Evolutionary conservation across 139 green algal genomes (phyloP).

Genomic region (Chlorella sorokiniana): DNA sequence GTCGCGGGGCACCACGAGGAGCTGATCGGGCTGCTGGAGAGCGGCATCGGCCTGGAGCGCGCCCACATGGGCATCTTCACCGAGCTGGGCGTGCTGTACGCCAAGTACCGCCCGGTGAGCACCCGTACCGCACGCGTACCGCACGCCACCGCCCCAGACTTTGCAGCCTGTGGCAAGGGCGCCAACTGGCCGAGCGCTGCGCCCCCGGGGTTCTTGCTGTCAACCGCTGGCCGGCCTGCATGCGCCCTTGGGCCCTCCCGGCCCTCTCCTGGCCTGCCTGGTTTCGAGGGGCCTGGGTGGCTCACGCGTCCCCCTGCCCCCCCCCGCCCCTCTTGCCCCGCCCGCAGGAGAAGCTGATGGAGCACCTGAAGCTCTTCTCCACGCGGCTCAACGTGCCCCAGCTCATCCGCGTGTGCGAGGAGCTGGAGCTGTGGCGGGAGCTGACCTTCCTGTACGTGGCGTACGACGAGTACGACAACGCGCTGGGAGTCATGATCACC

Average conservation of each 20-base stretch:
- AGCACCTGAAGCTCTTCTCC: conserved; percentile 99
- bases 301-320: conserved; percentile 42
- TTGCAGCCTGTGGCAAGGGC: neutral
- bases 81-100: conserved; percentile 93
- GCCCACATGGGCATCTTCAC: conserved; percentile 99
- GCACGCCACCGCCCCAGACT: neutral
- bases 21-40: conserved; percentile 96
- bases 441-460: conserved; percentile 95
- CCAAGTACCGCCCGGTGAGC: conserved; percentile 59
- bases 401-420: conserved; percentile 94
- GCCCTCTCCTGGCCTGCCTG: no score
- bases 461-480: conserved; percentile 99
- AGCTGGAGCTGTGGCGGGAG: conserved; percentile 96
- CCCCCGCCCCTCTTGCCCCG: neutral
- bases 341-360: conserved; percentile 89
- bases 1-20: conserved; percentile 89
- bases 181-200: neutral
- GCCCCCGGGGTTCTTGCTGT: neutral
- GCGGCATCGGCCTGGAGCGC: conserved; percentile 95
- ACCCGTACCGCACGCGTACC: neutral
- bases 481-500: conserved; percentile 89
- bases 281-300: no score
- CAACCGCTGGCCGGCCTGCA: no score
- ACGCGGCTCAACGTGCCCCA: conserved; percentile 97
- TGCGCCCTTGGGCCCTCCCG: no score